These are phyloP conservation scores for Brassica nigra DNA, from an alignment of 345 rosid species.

Conservation along the genomic window DNA sequence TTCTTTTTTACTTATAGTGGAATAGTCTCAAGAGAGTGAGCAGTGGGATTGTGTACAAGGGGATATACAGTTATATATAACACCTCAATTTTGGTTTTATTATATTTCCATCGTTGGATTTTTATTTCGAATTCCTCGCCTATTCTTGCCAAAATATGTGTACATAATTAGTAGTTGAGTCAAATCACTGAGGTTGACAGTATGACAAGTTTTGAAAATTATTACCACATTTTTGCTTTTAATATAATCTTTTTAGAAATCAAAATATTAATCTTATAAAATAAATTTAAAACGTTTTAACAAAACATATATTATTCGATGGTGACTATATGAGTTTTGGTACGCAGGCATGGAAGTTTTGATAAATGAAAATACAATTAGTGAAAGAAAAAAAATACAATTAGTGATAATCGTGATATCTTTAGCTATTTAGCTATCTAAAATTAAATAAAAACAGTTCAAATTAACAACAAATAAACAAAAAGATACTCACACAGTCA, in stretches of 20 bases:
- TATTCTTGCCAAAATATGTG: not conserved
- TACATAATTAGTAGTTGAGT: not conserved
- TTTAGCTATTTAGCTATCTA: not conserved
- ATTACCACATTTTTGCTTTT: not conserved
- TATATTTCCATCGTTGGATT: constrained; percentile 4
- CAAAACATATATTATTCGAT: not conserved
- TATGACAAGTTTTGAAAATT: not conserved
- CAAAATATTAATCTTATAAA: not conserved
- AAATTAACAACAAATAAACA: not conserved
- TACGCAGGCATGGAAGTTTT: not conserved
- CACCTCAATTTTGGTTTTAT: constrained; percentile 10
- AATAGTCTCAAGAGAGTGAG: constrained; percentile 7
- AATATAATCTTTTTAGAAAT: not conserved
- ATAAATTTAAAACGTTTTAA: too few relatives aligned
- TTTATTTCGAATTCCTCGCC: not conserved
- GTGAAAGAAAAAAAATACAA: not conserved
- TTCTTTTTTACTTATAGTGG: not conserved
- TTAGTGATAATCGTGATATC: not conserved
- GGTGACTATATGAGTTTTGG: not conserved
- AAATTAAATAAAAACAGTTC: not conserved
- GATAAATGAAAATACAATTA: not conserved
- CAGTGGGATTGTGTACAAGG: not conserved
- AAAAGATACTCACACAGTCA: not conserved
- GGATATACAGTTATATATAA: constrained; percentile 12
- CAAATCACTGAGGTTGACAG: not conserved